Evolutionary conservation across 306 rosid species (phyloP), one percentile per base, ranked within the genome.

Genomic region (Ceratonia siliqua): DNA sequence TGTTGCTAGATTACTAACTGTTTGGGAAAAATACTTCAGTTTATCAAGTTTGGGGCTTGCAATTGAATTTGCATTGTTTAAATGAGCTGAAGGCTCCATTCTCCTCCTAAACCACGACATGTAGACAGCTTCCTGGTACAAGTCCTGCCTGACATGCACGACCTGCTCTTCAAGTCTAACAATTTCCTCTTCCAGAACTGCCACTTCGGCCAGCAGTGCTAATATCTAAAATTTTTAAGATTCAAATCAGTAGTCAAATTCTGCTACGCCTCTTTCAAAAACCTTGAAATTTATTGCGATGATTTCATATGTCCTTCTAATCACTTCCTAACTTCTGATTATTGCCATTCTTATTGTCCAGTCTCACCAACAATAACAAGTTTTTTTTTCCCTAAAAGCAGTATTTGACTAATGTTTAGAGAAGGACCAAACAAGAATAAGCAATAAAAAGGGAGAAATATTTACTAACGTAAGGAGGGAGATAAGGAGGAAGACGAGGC

Each of bases 401-500:
- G 6, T 17, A 24, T 3, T 62, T 4, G 21, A 2, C 28, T 30
- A 14, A 57, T 15, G 24, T 30, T 17, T 1, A 77, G 24, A 17
- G 53, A 68, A 33, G 5, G 33, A 48, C 14, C 10, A 50, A 55
- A 74, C 52, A 61, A 14, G 22, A 21, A 58, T 53, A 2, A 10
- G 28, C 13, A 35, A 49, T 5, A 6, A 5, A 38, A 82, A 50
- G 42, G 61, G 53, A 28, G 21, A 36, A 25, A 35, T 65, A 68
- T 72, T 50, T 46, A 87, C 96, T 84, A 32, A 95, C 99, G 50
- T 76, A 30, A 54, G 93, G 85, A 77, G 99, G 98, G 54, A 95
- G 96, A 76, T 83, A 92, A 28, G 98, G 97, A 64, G 96, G 99
- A 55, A 92, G 93, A 82, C 99, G 98, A 72, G 99, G 99, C 17